Conservation (phyloP, 768 basidiomycete genomes). For the Lentinula lateritia region DNA sequence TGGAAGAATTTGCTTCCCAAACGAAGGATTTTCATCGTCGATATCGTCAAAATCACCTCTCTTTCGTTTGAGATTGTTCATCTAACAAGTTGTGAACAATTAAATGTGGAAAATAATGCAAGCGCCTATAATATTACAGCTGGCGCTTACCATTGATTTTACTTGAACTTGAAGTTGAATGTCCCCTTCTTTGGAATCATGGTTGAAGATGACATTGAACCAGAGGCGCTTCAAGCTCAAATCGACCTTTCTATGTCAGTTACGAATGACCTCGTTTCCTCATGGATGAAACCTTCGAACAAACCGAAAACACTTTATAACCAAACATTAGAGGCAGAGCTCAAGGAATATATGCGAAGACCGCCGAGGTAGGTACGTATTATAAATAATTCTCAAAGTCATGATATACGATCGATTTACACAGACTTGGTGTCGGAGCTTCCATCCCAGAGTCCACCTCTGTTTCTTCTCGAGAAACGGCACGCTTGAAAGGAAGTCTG, state of each 20-base stretch:
- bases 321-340: slow-evolving; percentile 43
- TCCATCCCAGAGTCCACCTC: slow-evolving; percentile 43
- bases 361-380: slow-evolving; percentile 56
- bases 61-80: slow-evolving; percentile 49
- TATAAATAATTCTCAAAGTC: slow-evolving; percentile 6
- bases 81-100: not conserved
- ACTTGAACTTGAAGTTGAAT: not conserved
- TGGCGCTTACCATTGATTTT: not conserved
- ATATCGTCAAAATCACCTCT: slow-evolving; percentile 42
- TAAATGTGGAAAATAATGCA: not conserved
- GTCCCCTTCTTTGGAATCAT: not conserved
- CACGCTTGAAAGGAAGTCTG: slow-evolving; percentile 58
- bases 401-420: slow-evolving; percentile 7
- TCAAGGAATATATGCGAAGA: slow-evolving; percentile 62
- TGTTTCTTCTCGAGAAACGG: slow-evolving; percentile 45
- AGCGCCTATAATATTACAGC: not conserved
- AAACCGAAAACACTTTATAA: slow-evolving; percentile 26
- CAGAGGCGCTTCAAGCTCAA: slow-evolving; percentile 72
- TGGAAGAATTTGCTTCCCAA: slow-evolving; percentile 70
- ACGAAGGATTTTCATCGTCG: slow-evolving; percentile 55
- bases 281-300: slow-evolving; percentile 65
- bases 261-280: slow-evolving; percentile 65
- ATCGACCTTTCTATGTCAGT: slow-evolving; percentile 77
- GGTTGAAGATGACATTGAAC: slow-evolving; percentile 49
- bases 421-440: slow-evolving; percentile 74